phyloP scores from a whole-genome alignment of 768 basidiomycete species.

The Serendipita vermifera region DNA sequence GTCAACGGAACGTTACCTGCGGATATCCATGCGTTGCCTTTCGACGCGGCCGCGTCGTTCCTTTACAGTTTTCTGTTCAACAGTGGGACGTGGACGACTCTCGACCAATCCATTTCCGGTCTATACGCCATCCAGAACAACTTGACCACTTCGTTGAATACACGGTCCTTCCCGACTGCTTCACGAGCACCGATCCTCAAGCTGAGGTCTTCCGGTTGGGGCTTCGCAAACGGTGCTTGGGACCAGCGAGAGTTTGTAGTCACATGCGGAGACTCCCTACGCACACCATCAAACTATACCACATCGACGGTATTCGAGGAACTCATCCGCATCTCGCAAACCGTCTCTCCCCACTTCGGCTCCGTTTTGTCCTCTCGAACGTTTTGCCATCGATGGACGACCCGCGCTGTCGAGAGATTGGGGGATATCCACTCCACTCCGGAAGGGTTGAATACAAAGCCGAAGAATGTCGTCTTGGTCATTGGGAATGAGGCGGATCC shows the following conservation, averaged over 20 bases:
- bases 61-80: background rate
- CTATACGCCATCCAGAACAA: background rate
- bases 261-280: background rate
- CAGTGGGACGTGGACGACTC: background rate
- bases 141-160: no score
- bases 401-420: conserved; percentile 2
- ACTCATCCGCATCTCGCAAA: background rate
- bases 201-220: no score
- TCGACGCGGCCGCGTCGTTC: background rate
- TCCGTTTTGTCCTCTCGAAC: background rate
- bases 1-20: background rate
- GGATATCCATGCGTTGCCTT: background rate
- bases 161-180: no score
- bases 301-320: no score
- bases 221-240: background rate
- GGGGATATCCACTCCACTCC: no score
- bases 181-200: no score
- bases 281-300: background rate
- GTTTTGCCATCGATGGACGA: background rate
- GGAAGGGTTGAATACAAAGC: background rate
- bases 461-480: conserved; percentile 2
- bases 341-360: background rate
- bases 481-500: background rate
- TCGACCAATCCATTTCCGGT: background rate
- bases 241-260: background rate